Base-by-base conservation (phyloP, 768 basidiomycete genomes). In the Leccinum disarticulatum region DNA sequence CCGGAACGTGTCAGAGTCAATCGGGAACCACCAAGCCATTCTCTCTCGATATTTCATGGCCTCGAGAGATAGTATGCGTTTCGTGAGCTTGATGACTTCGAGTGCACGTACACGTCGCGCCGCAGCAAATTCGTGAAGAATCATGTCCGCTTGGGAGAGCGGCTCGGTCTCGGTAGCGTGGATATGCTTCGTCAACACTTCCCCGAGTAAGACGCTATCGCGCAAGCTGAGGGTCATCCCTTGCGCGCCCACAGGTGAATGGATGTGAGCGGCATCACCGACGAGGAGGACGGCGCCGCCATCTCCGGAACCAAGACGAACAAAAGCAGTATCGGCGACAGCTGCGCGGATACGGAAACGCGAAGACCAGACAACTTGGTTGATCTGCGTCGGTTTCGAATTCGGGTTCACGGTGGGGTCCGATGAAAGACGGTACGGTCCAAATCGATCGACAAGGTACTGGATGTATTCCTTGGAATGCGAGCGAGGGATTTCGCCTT, bases 301-400 rank as follows among this genome's bases (percentile, higher is more conserved):
- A 19, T 56, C 57, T 10, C 43, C 54, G 3, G 55, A 53, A 1
- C 66, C 68, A n/a, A 76, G 63, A 41, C 72, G 73, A 35, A 71
- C 55, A 56, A 80, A 75, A 47, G 73, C 71, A 9, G 64, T 68
- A 41, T 78, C 78, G 6, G 81, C 81, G 55, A 79, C 71, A 41
- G 80, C 76, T 31, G 76, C 76, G 58, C 73, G 77, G 31, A 75
- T 80, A 49, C 77, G 74, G 73, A 80, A 83, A 31, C 31, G 31
- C 10, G 31, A 31, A 31, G 31, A 31, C 31, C 31, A 31, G 10
- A 31, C 31, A 31, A 31, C 31, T 31, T 31, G 31, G 31, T 31
- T 5, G 31, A 31, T 31, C 31, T 31, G 31, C 31, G 31, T 31
- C 31, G 31, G 31, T 31, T 31, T 31, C 31, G 31, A 11, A 1